Base-by-base conservation (phyloP, 2,329 filamentous ascomycete genomes). In the Claviceps lovelessii region DNA sequence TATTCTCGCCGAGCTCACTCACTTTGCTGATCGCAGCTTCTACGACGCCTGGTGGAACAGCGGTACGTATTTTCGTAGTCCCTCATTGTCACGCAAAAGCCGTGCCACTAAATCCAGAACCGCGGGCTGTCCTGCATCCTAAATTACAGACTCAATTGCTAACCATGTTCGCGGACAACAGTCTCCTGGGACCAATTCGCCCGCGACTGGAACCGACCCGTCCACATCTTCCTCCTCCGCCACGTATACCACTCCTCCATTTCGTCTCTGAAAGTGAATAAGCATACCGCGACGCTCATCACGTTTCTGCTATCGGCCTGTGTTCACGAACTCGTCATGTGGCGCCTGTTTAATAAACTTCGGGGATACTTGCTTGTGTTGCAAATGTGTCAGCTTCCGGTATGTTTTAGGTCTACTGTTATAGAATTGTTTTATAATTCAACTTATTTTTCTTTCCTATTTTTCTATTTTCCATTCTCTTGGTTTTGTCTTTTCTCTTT, bases 181-280 rank as follows among this genome's bases (percentile, higher is more conserved):
- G 75, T 79, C 3, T 80, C 78, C 0, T 88, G 83, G 79, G 85
- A 90, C 62, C 83, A 89, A 64, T 91, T 87, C 62, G 86, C 86
- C 4, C 76, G 86, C 44, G 85, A 89, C 64, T 90, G 87, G 87
- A 90, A 90, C 64, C 69, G 71, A 3, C 86, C 86, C 0, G 86
- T 90, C 4, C 86, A 90, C 64, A 83, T 85, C 61, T 90, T 90
- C 67, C 72, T 90, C 33, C 74, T 90, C 2, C 76, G 87, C 15
- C 86, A 90, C 62, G 87, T 90, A 56, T 90, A 90, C 64, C 85
- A 90, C 69, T 82, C 78, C 49, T 85, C 81, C 49, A 90, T 90
- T 62, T 86, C 83, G 1, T 80, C 84, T 10, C 79, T 89, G 67
- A 81, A 82, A 57, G 75, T 90, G 52, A 81, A 81, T 61, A 84